phyloP scores from a whole-genome alignment of 78 protist genomes.

The Emiliania huxleyi region DNA sequence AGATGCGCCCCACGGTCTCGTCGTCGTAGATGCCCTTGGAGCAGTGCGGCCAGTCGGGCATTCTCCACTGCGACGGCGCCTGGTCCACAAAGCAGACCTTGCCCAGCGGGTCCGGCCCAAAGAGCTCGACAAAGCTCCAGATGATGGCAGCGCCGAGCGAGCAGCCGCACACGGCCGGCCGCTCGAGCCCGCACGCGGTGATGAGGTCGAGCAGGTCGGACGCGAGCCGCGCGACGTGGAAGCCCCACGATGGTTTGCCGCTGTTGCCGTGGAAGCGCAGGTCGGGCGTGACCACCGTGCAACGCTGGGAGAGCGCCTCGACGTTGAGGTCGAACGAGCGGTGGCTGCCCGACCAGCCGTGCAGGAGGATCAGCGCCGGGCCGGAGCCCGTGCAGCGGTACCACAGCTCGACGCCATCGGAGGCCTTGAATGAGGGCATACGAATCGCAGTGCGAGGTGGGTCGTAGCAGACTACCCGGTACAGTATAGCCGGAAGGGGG shows the following conservation, averaged over 20 bases:
- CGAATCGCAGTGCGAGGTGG: no score
- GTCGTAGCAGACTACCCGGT: no score
- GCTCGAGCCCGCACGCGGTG: not conserved
- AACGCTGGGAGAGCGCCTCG: not conserved
- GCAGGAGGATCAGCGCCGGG: not conserved
- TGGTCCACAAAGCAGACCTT: conserved; percentile 16
- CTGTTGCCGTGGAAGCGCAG: conserved; percentile 19
- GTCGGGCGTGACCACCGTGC: not conserved
- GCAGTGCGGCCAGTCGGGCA: not conserved
- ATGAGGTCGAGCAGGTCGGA: conserved; percentile 19
- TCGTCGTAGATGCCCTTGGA: not conserved
- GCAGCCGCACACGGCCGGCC: not conserved
- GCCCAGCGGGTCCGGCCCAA: not conserved
- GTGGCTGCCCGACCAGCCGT: conserved; percentile 13
- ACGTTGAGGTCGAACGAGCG: not conserved
- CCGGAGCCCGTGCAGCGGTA: not conserved
- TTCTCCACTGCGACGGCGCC: conserved; percentile 2
- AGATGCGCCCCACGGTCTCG: not conserved
- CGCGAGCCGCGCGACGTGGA: conserved; percentile 35
- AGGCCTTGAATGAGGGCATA: not conserved
- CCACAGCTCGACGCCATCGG: not conserved
- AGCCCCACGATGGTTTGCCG: conserved; percentile 24
- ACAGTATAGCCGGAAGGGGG: no score
- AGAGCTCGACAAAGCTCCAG: conserved; percentile 38
- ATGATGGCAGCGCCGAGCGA: conserved; percentile 12